phyloP scores from a whole-genome alignment of 1,139 yeast species.

The Pneumocystis jirovecii region DNA sequence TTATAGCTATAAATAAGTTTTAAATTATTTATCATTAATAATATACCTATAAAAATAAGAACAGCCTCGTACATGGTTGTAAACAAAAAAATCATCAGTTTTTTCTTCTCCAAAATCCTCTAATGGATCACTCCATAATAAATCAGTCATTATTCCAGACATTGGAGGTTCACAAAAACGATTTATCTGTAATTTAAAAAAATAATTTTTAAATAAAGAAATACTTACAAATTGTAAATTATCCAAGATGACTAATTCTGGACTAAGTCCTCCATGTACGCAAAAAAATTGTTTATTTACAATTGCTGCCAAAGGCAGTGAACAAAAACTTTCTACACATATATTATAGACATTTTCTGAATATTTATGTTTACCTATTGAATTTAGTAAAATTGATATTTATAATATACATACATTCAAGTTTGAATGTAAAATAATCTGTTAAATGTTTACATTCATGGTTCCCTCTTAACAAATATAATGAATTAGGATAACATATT shows the following conservation, averaged over 20 bases:
- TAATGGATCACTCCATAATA: constrained; percentile 91
- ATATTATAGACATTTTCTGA: constrained; percentile 52
- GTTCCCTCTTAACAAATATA: constrained; percentile 82
- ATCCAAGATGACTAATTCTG: constrained; percentile 56
- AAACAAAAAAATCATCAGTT: constrained; percentile 40
- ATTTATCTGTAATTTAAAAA: constrained; percentile 35
- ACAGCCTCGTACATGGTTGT: constrained; percentile 79
- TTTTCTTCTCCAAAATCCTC: constrained; percentile 72
- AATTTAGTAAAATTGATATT: neutral
- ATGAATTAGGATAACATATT: constrained; percentile 56
- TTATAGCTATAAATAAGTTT: constrained; percentile 36
- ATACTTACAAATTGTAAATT: constrained; percentile 33
- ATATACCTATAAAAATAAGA: constrained; percentile 50
- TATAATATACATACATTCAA: constrained; percentile 41
- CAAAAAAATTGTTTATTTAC: constrained; percentile 93
- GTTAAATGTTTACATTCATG: constrained; percentile 93
- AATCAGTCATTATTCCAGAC: constrained; percentile 84
- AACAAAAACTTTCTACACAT: constrained; percentile 66
- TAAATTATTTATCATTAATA: neutral
- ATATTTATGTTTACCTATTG: constrained; percentile 49
- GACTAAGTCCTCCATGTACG: constrained; percentile 95
- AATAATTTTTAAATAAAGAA: neutral
- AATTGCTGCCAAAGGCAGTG: constrained; percentile 82
- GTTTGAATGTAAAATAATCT: constrained; percentile 82
- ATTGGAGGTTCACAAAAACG: constrained; percentile 91